Evolutionary conservation across 129 eudicot genomes (phyloP), one percentile per base, ranked within the genome.

Genomic region (Gnaphalium uliginosum): DNA sequence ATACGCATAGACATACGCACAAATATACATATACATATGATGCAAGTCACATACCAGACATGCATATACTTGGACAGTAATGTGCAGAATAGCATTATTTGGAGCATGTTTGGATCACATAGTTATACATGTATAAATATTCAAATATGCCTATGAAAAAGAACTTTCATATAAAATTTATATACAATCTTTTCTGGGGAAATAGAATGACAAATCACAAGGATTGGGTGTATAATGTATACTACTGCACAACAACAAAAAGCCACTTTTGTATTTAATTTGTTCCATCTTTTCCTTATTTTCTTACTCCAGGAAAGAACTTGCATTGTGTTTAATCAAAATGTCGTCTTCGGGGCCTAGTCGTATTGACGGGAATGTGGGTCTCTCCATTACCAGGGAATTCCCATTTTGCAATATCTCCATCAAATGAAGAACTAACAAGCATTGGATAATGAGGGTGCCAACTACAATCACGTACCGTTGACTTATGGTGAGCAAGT

Each of bases 391-490:
- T 82, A 29, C 88, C 93, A 10, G 87, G 87, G 68, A 84, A 85
- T 51, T 94, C 98, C 92, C 99, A 91, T 76, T 87, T 94, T 75
- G 87, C 90, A 15, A 94, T 60, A 58, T 82, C 87, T 26, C 97
- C 97, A 51, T 89, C 99, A 87, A 93, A 94, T 30, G 97, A 89
- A 4, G 99, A 94, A 77, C 99, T 94, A 24, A 91, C 90, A 8
- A 94, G 88, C 86, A 83, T 84, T 6, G 99, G 99, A 67, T 91
- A 91, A 27, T 64, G 37, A 13, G 99, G 97, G 74, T 94, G 99
- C 97, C 99, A 94, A 72, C 88, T 89, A 58, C 99, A 94, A 58
- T 91, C 99, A 69, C 99, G 81, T 19, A 94, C 92, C 0, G 99
- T 89, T 26, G 97, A 82, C 76, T 58, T 78, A 60, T 94, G 99